A percentile compares a stretch with the other conserved stretches of the same genome.
Evolutionary conservation across 805 yeast species (phyloP).

Genomic region (Wickerhamomyces silvicola): DNA sequence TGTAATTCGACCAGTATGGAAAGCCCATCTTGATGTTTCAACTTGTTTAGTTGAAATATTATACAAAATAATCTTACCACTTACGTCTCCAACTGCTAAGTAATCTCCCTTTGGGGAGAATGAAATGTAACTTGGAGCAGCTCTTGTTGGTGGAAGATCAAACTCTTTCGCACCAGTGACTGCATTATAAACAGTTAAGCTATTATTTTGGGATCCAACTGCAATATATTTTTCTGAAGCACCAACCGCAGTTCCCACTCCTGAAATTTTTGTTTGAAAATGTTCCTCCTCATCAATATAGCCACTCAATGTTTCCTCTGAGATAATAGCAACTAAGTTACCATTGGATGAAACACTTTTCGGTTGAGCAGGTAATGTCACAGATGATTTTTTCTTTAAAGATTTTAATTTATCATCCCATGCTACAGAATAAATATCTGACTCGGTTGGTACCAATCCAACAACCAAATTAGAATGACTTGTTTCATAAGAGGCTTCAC

Average conservation of each 20-base stretch:
- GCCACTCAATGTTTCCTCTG: constrained; percentile 30
- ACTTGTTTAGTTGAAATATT: constrained; percentile 45
- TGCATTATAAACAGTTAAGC: constrained; percentile 34
- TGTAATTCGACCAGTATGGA: constrained; percentile 80
- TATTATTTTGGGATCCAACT: constrained; percentile 39
- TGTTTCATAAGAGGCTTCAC: constrained; percentile 31
- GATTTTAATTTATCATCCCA: constrained; percentile 81
- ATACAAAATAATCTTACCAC: constrained; percentile 82
- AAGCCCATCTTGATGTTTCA: constrained; percentile 89
- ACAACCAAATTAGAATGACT: constrained; percentile 65
- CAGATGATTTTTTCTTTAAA: constrained; percentile 23
- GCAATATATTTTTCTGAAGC: constrained; percentile 38
- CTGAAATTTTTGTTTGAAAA: constrained; percentile 26
- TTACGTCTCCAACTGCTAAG: constrained; percentile 79
- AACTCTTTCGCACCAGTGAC: constrained; percentile 17
- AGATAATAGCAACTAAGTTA: constrained; percentile 31
- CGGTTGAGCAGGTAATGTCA: constrained; percentile 44
- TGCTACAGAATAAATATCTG: constrained; percentile 49
- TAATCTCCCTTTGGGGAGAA: constrained; percentile 64
- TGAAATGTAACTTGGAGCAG: constrained; percentile 55
- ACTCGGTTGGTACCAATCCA: constrained; percentile 33
- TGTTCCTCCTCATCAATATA: constrained; percentile 28
- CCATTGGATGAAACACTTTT: constrained; percentile 34
- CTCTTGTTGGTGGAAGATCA: constrained; percentile 42
- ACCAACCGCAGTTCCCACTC: constrained; percentile 41